These are phyloP conservation scores for Thalassiosira exigua DNA, from an alignment of 352 stramenopile genomes.

Conservation along the genomic window DNA sequence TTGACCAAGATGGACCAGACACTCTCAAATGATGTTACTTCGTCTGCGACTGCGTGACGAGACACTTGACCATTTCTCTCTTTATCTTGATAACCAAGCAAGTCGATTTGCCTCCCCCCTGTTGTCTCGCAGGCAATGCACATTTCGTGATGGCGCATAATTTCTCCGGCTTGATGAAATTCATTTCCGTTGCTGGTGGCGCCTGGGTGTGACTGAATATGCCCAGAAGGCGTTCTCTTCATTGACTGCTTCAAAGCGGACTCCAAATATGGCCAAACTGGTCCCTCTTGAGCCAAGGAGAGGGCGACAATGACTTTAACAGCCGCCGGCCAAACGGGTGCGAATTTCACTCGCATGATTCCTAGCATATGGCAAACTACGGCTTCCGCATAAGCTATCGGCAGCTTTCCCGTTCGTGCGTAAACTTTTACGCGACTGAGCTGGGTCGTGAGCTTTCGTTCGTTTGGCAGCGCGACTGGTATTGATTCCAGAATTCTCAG, in stretches of 20 bases:
- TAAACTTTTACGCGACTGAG: slow-evolving; percentile 77
- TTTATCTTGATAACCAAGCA: slow-evolving; percentile 57
- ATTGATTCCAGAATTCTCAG: slow-evolving; percentile 73
- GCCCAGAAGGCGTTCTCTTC: slow-evolving; percentile 24
- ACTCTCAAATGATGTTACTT: slow-evolving; percentile 69
- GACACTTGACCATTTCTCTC: slow-evolving; percentile 63
- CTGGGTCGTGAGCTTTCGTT: slow-evolving; percentile 64
- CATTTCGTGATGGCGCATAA: slow-evolving; percentile 53
- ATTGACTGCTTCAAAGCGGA: slow-evolving; percentile 66
- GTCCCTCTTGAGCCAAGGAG: slow-evolving; percentile 53
- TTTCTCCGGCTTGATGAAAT: slow-evolving; percentile 13
- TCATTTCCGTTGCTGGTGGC: slow-evolving; percentile 5
- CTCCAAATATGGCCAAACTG: slow-evolving; percentile 69
- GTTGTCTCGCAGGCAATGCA: slow-evolving; percentile 72
- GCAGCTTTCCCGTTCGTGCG: slow-evolving; percentile 69
- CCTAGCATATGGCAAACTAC: slow-evolving; percentile 80
- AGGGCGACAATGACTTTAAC: slow-evolving; percentile 70
- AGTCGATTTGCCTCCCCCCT: slow-evolving; percentile 45
- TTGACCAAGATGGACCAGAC: slow-evolving; percentile 76
- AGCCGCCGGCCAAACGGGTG: slow-evolving; percentile 73
- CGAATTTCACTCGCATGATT: slow-evolving; percentile 82
- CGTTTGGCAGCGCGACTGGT: slow-evolving; percentile 69
- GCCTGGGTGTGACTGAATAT: not conserved
- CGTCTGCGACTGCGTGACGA: slow-evolving; percentile 64
- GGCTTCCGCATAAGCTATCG: slow-evolving; percentile 78